These are phyloP conservation scores for Syzygium oleosum DNA, from an alignment of 345 rosid genomes.

Conservation along the genomic window DNA sequence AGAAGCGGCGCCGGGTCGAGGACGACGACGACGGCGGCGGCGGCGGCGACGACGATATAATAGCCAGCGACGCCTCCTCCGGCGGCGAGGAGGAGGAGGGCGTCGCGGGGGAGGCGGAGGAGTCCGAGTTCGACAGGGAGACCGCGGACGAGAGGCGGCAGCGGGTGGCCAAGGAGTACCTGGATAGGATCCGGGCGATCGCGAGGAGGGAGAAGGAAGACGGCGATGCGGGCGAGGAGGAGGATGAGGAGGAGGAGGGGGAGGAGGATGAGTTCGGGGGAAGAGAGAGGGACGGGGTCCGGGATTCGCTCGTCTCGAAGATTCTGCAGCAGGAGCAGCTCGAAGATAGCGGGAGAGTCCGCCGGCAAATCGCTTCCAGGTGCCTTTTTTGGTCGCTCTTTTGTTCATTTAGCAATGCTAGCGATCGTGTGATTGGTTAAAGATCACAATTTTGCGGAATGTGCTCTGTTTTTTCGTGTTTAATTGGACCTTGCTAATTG, in stretches of 20 bases:
- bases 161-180: conserved; percentile 43
- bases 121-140: conserved; percentile 41
- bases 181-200: conserved; percentile 35
- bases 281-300: conserved; percentile 43
- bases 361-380: conserved; percentile 76
- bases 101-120: conserved; percentile 16
- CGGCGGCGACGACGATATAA: background rate
- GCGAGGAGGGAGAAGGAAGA: conserved; percentile 32
- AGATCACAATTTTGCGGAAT: background rate
- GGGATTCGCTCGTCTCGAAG: conserved; percentile 53
- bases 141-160: conserved; percentile 72
- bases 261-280: conserved; percentile 35
- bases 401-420: background rate
- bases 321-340: conserved; percentile 78
- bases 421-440: background rate
- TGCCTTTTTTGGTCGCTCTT: conserved; percentile 4
- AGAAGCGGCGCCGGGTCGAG: conserved; percentile 7
- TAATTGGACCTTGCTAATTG: background rate
- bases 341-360: conserved; percentile 78
- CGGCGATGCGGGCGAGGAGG: conserved; percentile 35
- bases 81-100: background rate
- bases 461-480: background rate
- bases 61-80: conserved; percentile 1
- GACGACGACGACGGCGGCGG: background rate
- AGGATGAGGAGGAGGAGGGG: conserved; percentile 30